Percentiles rank a stretch among this genome's conserved stretches.
Conservation (phyloP, 2,329 filamentous ascomycete genomes). For the Penicillium rolfsii region DNA sequence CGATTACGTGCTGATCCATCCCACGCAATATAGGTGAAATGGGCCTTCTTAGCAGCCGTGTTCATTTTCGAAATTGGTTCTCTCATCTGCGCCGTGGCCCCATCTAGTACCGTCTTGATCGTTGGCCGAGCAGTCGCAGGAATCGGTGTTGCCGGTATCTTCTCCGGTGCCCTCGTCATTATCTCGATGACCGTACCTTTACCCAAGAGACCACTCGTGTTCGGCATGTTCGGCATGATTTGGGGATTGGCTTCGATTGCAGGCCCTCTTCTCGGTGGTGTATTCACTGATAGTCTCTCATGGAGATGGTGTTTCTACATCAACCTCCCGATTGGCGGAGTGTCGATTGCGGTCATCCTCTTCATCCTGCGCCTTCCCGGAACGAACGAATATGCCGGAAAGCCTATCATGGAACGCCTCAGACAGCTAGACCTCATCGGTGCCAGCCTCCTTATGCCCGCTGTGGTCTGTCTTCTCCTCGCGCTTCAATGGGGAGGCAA, state of each 20-base stretch:
- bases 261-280: slow-evolving; percentile 49
- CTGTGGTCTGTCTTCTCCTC: slow-evolving; percentile 31
- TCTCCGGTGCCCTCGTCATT: slow-evolving; percentile 35
- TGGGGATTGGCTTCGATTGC: slow-evolving; percentile 58
- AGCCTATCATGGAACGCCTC: slow-evolving; percentile 28
- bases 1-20: background rate
- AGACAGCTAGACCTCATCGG: slow-evolving; percentile 47
- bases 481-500: slow-evolving; percentile 35
- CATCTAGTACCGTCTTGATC: slow-evolving; percentile 40
- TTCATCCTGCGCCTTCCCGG: slow-evolving; percentile 52
- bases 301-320: slow-evolving; percentile 51
- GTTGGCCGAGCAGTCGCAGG: slow-evolving; percentile 44
- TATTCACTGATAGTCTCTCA: slow-evolving; percentile 47
- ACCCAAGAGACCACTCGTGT: slow-evolving; percentile 52
- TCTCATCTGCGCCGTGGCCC: slow-evolving; percentile 41
- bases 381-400: slow-evolving; percentile 12
- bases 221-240: slow-evolving; percentile 56
- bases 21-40: slow-evolving; percentile 31
- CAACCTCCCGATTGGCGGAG: slow-evolving; percentile 49
- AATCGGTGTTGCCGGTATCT: slow-evolving; percentile 42
- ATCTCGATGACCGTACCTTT: slow-evolving; percentile 53
- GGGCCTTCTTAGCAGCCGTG: slow-evolving; percentile 39
- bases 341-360: slow-evolving; percentile 52
- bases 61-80: slow-evolving; percentile 34
- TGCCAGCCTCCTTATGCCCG: slow-evolving; percentile 36